phyloP scores from a whole-genome alignment of 164 flowering plant species.

The Piper betle region DNA sequence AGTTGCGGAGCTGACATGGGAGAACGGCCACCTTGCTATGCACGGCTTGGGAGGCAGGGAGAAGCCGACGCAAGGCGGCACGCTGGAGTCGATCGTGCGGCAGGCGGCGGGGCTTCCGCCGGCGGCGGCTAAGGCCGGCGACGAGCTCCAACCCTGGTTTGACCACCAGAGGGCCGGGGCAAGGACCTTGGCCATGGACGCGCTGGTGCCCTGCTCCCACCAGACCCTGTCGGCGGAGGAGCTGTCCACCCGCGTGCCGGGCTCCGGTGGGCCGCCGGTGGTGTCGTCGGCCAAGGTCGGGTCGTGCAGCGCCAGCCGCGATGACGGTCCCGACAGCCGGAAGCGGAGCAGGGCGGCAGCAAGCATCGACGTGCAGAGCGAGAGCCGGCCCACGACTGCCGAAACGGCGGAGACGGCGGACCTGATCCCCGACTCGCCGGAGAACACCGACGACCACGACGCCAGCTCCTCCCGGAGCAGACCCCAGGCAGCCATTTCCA shows the following conservation, averaged over 20 bases:
- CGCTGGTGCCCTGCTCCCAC: slow-evolving; percentile 48
- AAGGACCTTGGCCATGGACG: slow-evolving; percentile 35
- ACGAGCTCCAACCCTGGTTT: slow-evolving; percentile 33
- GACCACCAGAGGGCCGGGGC: slow-evolving; percentile 15
- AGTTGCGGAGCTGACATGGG: slow-evolving; percentile 86
- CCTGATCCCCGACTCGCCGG: slow-evolving; percentile 29
- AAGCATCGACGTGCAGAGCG: slow-evolving; percentile 33
- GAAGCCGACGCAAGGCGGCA: slow-evolving; percentile 47
- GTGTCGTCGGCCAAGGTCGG: slow-evolving; percentile 32
- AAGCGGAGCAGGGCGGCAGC: slow-evolving; percentile 18
- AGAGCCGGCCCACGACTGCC: slow-evolving; percentile 27
- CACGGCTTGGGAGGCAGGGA: slow-evolving; percentile 31
- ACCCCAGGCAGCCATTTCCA: slow-evolving; percentile 20
- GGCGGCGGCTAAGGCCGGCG: slow-evolving; percentile 1
- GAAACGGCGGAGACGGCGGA: slow-evolving; percentile 38
- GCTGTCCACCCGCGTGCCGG: slow-evolving; percentile 13
- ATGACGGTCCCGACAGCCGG: slow-evolving; percentile 3
- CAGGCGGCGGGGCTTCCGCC: slow-evolving; percentile 36
- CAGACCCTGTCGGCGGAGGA: slow-evolving; percentile 6
- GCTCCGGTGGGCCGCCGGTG: slow-evolving; percentile 8
- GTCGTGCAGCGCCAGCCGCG: slow-evolving; percentile 31
- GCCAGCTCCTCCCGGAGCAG: slow-evolving; percentile 54
- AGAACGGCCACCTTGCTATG: slow-evolving; percentile 65
- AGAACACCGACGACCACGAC: slow-evolving; percentile 47
- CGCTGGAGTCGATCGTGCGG: slow-evolving; percentile 76